These are phyloP conservation scores for Polygonum maritimum DNA, from an alignment of 148 eudicot species.

Conservation along the genomic window DNA sequence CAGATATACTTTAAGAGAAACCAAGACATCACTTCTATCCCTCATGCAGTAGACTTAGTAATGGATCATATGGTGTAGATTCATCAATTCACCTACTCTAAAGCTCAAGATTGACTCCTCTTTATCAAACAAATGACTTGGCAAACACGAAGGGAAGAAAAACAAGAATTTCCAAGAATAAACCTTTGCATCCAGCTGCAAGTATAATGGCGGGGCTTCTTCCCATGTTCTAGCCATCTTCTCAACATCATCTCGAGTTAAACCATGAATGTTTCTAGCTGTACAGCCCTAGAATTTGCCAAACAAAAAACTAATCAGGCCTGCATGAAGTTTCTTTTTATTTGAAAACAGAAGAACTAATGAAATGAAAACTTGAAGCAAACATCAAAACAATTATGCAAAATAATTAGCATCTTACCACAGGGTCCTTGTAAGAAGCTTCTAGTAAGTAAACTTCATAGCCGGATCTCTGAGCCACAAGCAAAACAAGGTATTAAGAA, in stretches of 20 bases:
- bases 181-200: constrained; percentile 81
- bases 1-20: neutral
- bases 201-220: constrained; percentile 80
- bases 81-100: neutral
- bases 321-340: neutral
- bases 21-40: neutral
- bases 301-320: neutral
- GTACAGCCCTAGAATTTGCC: constrained; percentile 66
- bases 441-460: constrained; percentile 89
- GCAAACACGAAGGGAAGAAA: neutral
- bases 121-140: neutral
- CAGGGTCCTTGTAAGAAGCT: constrained; percentile 93
- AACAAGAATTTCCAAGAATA: neutral
- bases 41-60: neutral
- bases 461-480: constrained; percentile 70
- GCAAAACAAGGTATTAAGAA: constrained; percentile 13
- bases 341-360: neutral
- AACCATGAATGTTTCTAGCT: constrained; percentile 94
- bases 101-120: neutral
- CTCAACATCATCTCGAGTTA: constrained; percentile 56
- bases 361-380: constrained; percentile 1
- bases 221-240: constrained; percentile 93
- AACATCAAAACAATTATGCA: neutral
- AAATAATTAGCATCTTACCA: constrained; percentile 36
- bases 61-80: neutral